Evolutionary conservation across 2,329 filamentous ascomycete genomes (phyloP).

Genomic region (Bipolaris victoriae): DNA sequence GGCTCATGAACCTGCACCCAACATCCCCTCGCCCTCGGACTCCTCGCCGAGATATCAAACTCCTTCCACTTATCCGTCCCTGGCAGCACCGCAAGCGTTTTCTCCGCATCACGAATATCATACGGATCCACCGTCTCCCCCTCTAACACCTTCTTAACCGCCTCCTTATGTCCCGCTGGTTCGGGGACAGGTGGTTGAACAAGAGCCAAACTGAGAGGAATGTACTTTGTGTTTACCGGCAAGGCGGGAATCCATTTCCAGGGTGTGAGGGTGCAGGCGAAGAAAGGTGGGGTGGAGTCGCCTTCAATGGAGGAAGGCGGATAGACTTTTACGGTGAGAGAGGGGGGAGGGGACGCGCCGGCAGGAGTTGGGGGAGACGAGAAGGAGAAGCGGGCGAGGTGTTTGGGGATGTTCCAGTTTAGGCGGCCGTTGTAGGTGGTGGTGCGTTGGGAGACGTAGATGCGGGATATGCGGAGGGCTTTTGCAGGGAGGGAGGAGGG

Average conservation of each 20-base stretch:
- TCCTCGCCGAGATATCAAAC: conserved; percentile 29
- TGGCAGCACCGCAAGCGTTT: conserved; percentile 26
- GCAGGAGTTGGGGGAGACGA: conserved; percentile 29
- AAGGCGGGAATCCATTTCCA: conserved; percentile 36
- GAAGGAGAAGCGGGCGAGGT: conserved; percentile 44
- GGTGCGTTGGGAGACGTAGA: conserved; percentile 44
- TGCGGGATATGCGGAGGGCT: conserved; percentile 38
- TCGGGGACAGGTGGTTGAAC: conserved; percentile 36
- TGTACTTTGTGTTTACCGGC: conserved; percentile 31
- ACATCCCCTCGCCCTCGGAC: conserved; percentile 32
- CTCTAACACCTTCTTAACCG: conserved; percentile 13
- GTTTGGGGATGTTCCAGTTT: conserved; percentile 47
- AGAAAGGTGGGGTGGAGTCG: conserved; percentile 33
- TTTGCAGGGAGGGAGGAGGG: conserved; percentile 31
- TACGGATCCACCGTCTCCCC: conserved; percentile 29
- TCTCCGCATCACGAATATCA: conserved; percentile 23
- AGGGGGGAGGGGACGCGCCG: conserved; percentile 22
- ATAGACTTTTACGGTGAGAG: conserved; percentile 36
- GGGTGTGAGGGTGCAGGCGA: conserved; percentile 34
- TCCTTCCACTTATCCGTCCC: conserved; percentile 37
- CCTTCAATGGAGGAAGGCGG: conserved; percentile 31
- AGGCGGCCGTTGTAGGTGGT: conserved; percentile 43
- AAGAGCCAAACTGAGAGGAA: conserved; percentile 29
- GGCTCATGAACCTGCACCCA: conserved; percentile 28
- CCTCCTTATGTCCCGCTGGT: conserved; percentile 15